phyloP scores from a whole-genome alignment of 805 yeast genomes.

The Lachancea cidri region DNA sequence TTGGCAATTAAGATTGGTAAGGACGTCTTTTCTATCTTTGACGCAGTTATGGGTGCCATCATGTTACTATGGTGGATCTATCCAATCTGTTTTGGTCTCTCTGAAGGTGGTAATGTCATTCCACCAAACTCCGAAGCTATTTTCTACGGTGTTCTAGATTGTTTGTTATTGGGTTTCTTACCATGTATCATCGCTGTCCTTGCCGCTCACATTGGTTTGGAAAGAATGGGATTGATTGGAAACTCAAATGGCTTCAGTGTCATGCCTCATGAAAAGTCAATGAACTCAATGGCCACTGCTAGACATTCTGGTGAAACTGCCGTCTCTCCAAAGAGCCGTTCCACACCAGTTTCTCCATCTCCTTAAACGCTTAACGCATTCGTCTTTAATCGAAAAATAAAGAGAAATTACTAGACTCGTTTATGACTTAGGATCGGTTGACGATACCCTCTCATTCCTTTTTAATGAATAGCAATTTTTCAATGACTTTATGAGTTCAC shows the following conservation, averaged over 20 bases:
- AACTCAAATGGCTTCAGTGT: constrained; percentile 3
- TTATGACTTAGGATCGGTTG: neutral
- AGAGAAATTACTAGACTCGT: neutral
- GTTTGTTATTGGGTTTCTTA: constrained; percentile 34
- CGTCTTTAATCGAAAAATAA: neutral
- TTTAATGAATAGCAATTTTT: neutral
- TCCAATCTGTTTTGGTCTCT: constrained; percentile 50
- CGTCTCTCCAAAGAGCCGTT: constrained; percentile 16
- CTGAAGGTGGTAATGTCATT: constrained; percentile 52
- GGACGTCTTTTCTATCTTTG: constrained; percentile 24
- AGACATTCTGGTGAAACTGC: constrained; percentile 36
- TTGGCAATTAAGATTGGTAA: constrained; percentile 12
- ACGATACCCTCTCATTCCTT: neutral
- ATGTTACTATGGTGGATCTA: constrained; percentile 40
- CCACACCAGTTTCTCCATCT: constrained; percentile 4
- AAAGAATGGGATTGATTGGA: constrained; percentile 16
- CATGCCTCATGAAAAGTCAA: constrained; percentile 10
- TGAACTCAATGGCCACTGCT: constrained; percentile 17
- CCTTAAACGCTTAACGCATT: neutral
- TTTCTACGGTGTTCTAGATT: constrained; percentile 49
- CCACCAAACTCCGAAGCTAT: constrained; percentile 51
- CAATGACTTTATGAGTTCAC: neutral
- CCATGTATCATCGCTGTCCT: constrained; percentile 10
- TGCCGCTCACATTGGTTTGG: constrained; percentile 20
- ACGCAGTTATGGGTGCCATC: constrained; percentile 30